These are phyloP conservation scores for Pseudocercospora macadamiae DNA, from an alignment of 2,329 filamentous ascomycete species.

Conservation along the genomic window DNA sequence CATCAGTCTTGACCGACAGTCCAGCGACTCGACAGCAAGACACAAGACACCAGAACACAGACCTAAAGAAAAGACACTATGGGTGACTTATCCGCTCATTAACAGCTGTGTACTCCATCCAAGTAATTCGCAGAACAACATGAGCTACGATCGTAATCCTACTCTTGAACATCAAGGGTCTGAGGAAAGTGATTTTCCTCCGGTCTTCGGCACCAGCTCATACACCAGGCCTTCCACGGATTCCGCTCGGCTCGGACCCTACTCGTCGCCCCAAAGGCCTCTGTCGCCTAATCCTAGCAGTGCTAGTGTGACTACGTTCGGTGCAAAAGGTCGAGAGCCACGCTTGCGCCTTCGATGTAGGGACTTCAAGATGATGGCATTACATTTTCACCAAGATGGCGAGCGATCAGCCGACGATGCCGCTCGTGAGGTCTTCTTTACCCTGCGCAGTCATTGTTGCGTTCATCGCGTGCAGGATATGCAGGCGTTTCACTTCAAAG, in stretches of 20 bases:
- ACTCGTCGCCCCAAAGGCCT: conserved; percentile 30
- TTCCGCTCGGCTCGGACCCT: conserved; percentile 27
- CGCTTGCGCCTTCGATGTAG: conserved; percentile 86
- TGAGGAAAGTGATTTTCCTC: conserved; percentile 33
- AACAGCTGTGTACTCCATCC: conserved; percentile 77
- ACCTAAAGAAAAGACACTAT: conserved; percentile 67
- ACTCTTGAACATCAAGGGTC: conserved; percentile 15
- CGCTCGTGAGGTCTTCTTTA: conserved; percentile 85
- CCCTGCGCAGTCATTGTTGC: conserved; percentile 77
- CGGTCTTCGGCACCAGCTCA: conserved; percentile 34
- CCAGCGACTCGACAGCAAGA: conserved; percentile 9
- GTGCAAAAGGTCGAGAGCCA: conserved; percentile 61
- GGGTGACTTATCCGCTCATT: conserved; percentile 95
- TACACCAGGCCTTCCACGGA: conserved; percentile 35
- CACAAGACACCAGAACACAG: conserved; percentile 22
- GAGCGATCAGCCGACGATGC: conserved; percentile 31
- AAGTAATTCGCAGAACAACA: conserved; percentile 29
- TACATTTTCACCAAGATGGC: conserved; percentile 68
- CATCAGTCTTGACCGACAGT: background rate
- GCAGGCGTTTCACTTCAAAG: conserved; percentile 85
- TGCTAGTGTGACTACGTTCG: conserved; percentile 38
- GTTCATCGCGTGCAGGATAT: conserved; percentile 83
- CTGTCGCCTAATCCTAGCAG: conserved; percentile 54
- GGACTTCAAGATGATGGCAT: conserved; percentile 91
- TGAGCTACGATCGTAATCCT: conserved; percentile 1